phyloP scores from a whole-genome alignment of 1,284 basidiomycete species.

The Ustilago esculenta region DNA sequence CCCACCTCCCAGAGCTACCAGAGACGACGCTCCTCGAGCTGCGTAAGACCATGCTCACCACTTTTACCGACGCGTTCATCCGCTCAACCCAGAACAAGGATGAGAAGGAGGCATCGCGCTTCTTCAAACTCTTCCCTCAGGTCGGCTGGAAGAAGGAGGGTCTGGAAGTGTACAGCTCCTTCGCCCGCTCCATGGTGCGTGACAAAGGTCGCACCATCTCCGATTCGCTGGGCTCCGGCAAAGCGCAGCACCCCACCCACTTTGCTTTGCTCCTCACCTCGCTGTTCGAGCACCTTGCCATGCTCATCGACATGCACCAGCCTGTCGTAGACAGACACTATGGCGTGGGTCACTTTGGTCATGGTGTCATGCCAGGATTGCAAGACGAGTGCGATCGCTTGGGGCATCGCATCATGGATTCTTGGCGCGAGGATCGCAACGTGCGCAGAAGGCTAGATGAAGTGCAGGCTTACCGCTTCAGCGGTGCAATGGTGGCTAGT shows the following conservation, averaged over 20 bases:
- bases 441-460: slow-evolving; percentile 42
- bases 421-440: slow-evolving; percentile 79
- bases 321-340: slow-evolving; percentile 98
- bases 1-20: slow-evolving; percentile 85
- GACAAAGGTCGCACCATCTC: slow-evolving; percentile 47
- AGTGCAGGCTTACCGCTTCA: slow-evolving; percentile 37
- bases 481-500: slow-evolving; percentile 42
- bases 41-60: slow-evolving; percentile 78
- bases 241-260: slow-evolving; percentile 45
- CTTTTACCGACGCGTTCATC: slow-evolving; percentile 84
- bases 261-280: slow-evolving; percentile 72
- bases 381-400: slow-evolving; percentile 87
- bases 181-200: slow-evolving; percentile 86
- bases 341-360: slow-evolving; percentile 68
- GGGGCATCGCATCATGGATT: slow-evolving; percentile 78
- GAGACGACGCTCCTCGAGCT: slow-evolving; percentile 81
- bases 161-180: slow-evolving; percentile 89
- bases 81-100: slow-evolving; percentile 76
- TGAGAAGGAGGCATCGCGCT: slow-evolving; percentile 82
- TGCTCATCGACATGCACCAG: slow-evolving; percentile 96
- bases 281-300: slow-evolving; percentile 92
- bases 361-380: slow-evolving; percentile 75
- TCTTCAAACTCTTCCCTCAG: slow-evolving; percentile 94
- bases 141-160: slow-evolving; percentile 86
- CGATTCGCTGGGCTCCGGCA: slow-evolving; percentile 37